Evolutionary conservation across 2,329 filamentous ascomycete species (phyloP), one percentile per base, ranked within the genome.

Genomic region (Sporothrix curviconia): DNA sequence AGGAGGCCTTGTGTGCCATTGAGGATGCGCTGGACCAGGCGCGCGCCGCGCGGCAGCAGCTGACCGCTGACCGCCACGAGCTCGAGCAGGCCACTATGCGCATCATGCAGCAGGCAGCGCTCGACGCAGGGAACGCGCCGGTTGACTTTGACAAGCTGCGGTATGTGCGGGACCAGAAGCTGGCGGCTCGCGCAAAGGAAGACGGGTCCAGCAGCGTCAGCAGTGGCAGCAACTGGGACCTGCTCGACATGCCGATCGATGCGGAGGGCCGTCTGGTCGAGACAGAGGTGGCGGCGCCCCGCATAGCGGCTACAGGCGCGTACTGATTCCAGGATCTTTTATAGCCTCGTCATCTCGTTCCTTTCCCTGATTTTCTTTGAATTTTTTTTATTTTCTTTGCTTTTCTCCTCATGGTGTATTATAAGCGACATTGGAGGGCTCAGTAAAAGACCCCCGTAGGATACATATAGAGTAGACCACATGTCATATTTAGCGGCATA

Each of bases 91-190:
- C 61, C 36, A 61, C 65, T 1, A 25, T 71, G 3, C 39, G 57
- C 14, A 68, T 72, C 15, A 70, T 71, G 69, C 61, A 58, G 57
- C 58, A 62, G 47, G 68, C 68, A 7, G 69, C 67, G 11, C 46
- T 63, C 12, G 67, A 69, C 37, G 66, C 66, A 1, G 63, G 64
- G 7, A 34, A 55, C 28, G 37, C 34, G 24, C 59, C 61, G 15
- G 65, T 66, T 4, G 61, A 67, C 24, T 64, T 66, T 56, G 60
- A 52, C 14, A 47, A 58, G 28, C 32, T 46, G n/a, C 54, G 56
- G 3, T 49, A 30, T 11, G 30, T 51, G 2, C 11, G 24, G 25
- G 32, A 24, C 25, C 28, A 36, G 39, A 17, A 44, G 39, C 28
- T 17, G 12, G 1, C 39, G 12, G 6, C 32, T n/a, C 42, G 11